A percentile compares a stretch with the other conserved stretches of the same genome.
phyloP scores from a whole-genome alignment of 2,329 filamentous ascomycete genomes.

The Ophiocordyceps polyrhachis-furcata region DNA sequence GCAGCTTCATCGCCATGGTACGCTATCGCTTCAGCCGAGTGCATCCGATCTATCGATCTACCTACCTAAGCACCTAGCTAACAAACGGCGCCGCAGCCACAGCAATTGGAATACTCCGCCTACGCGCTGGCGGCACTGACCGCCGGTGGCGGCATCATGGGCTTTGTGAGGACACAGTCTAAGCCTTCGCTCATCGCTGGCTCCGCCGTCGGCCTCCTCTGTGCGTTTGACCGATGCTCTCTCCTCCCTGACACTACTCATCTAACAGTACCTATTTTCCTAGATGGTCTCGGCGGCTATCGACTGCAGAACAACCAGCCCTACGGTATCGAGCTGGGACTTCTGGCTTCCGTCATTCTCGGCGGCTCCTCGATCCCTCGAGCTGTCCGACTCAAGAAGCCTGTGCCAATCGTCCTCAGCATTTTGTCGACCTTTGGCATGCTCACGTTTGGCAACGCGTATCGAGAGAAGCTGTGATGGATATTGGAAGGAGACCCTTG shows the following conservation, averaged over 20 bases:
- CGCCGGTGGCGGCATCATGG: slow-evolving; percentile 70
- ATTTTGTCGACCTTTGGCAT: slow-evolving; percentile 63
- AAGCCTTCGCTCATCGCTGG: slow-evolving; percentile 76
- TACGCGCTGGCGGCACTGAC: slow-evolving; percentile 67
- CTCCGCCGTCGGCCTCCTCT: slow-evolving; percentile 54
- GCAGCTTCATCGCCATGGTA: background rate
- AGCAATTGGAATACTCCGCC: slow-evolving; percentile 36
- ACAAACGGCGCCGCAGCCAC: background rate
- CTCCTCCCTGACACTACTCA: background rate
- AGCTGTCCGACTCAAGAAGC: slow-evolving; percentile 68
- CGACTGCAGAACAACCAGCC: slow-evolving; percentile 56
- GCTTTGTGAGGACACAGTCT: slow-evolving; percentile 70
- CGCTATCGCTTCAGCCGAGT: background rate
- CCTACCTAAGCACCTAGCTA: background rate
- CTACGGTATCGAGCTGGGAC: slow-evolving; percentile 76
- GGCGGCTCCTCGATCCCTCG: slow-evolving; percentile 72
- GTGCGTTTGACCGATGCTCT: slow-evolving; percentile 18
- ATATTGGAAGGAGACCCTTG: background rate
- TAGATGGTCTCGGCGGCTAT: slow-evolving; percentile 62
- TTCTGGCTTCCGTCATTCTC: slow-evolving; percentile 72
- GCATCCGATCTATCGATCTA: background rate
- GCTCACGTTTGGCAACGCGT: slow-evolving; percentile 60
- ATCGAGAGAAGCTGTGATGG: slow-evolving; percentile 20
- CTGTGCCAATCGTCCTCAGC: slow-evolving; percentile 64
- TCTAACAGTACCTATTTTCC: background rate